Evolutionary conservation across 2,329 filamentous ascomycete species (phyloP).

Genomic region (Exophiala lecanii-corni): DNA sequence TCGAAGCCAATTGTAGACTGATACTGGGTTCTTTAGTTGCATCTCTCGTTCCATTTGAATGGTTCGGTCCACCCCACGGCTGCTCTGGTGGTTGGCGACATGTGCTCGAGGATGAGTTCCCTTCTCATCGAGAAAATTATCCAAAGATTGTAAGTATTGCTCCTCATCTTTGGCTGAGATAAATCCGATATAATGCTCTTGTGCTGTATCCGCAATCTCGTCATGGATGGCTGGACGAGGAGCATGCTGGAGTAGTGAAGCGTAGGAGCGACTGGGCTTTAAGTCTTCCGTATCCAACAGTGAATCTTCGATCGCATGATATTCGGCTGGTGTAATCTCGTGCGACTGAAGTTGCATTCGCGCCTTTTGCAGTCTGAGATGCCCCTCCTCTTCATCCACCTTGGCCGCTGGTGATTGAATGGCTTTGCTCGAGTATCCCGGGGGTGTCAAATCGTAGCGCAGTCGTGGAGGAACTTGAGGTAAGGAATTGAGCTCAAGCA

Average conservation of each 20-base stretch:
- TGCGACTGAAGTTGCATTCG: conserved; percentile 35
- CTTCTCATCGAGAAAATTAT: conserved; percentile 31
- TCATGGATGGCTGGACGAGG: conserved; percentile 1
- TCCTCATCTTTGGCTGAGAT: conserved; percentile 42
- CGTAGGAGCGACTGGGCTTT: conserved; percentile 33
- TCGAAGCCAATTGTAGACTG: conserved; percentile 92
- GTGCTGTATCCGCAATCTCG: conserved; percentile 8
- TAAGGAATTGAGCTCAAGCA: conserved; percentile 84
- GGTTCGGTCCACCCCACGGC: conserved; percentile 44
- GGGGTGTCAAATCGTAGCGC: conserved; percentile 64
- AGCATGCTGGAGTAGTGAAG: conserved; percentile 10
- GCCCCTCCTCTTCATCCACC: conserved; percentile 19
- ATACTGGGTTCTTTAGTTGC: conserved; percentile 73
- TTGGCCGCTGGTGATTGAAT: conserved; percentile 28
- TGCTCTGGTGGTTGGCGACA: conserved; percentile 38
- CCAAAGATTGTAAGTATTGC: conserved; percentile 39
- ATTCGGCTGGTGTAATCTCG: conserved; percentile 33
- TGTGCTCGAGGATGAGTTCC: conserved; percentile 28
- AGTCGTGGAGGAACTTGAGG: conserved; percentile 70
- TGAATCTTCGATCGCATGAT: conserved; percentile 36
- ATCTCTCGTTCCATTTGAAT: conserved; percentile 52
- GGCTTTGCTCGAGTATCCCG: conserved; percentile 45
- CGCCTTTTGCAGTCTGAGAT: conserved; percentile 36
- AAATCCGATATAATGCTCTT: conserved; percentile 35
- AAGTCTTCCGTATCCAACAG: conserved; percentile 38